phyloP scores from a whole-genome alignment of 2,329 filamentous ascomycete genomes.

The Aspergillus udagawae region DNA sequence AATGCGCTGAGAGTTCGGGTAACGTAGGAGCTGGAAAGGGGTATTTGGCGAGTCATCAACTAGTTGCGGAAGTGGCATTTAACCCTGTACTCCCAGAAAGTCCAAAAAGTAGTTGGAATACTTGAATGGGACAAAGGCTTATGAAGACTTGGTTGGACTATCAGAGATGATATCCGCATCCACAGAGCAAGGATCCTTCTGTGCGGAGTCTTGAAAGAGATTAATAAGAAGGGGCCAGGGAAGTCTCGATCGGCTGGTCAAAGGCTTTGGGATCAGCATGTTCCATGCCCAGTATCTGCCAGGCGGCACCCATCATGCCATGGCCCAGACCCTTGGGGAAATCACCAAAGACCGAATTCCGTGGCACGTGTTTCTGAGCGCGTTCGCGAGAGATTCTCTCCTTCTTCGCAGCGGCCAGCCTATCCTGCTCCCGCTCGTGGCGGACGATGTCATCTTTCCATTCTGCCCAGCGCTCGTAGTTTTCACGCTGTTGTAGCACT shows the following conservation, averaged over 20 bases:
- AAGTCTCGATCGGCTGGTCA: slow-evolving; percentile 13
- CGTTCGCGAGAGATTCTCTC: slow-evolving; percentile 28
- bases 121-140: neutral
- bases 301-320: slow-evolving; percentile 40
- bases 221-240: slow-evolving; percentile 5
- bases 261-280: slow-evolving; percentile 24
- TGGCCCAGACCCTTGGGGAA: slow-evolving; percentile 31
- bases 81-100: neutral
- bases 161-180: neutral
- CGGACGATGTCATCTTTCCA: slow-evolving; percentile 41
- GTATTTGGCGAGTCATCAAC: neutral
- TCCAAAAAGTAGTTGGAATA: neutral
- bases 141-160: neutral
- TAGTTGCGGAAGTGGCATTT: neutral
- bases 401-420: slow-evolving; percentile 30
- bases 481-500: slow-evolving; percentile 42
- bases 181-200: too few relatives aligned
- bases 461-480: slow-evolving; percentile 45
- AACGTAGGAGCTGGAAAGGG: neutral
- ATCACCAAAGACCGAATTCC: slow-evolving; percentile 26
- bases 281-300: slow-evolving; percentile 40
- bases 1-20: neutral
- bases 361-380: slow-evolving; percentile 21
- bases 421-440: slow-evolving; percentile 35
- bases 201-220: neutral